Conservation (phyloP, 257 asterid species). For the Ocimum tenuiflorum region DNA sequence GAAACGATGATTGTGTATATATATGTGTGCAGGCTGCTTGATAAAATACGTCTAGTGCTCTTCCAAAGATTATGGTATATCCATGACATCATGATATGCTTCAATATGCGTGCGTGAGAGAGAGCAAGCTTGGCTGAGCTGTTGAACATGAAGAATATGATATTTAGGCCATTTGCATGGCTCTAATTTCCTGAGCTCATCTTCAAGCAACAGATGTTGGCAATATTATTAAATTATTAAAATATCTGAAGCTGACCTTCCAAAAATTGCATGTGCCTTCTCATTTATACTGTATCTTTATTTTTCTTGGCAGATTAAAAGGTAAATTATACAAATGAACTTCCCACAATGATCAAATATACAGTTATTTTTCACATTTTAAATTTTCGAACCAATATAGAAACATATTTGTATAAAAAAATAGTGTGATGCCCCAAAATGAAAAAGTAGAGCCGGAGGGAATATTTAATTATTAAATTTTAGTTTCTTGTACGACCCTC, state of each 20-base stretch:
- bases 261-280: not conserved
- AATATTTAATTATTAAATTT: too few species aligned
- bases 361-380: too few species aligned
- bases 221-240: not conserved
- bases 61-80: slow-evolving; percentile 23
- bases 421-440: too few species aligned
- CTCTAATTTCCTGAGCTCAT: slow-evolving; percentile 4
- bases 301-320: not conserved
- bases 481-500: not conserved
- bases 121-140: not conserved
- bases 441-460: not conserved
- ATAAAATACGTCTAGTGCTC: slow-evolving; percentile 10
- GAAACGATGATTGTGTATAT: not conserved
- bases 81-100: slow-evolving; percentile 24
- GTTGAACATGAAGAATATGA: slow-evolving; percentile 12
- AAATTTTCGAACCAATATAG: too few species aligned
- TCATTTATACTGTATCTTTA: not conserved
- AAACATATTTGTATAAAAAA: too few species aligned
- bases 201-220: slow-evolving; percentile 18
- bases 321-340: not conserved
- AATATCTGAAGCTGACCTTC: slow-evolving; percentile 37
- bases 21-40: not conserved
- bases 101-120: not conserved
- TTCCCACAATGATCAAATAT: too few species aligned
- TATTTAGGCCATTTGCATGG: slow-evolving; percentile 28